Conservation (phyloP, 352 stramenopile species). For the Phytophthora capsici region DNA sequence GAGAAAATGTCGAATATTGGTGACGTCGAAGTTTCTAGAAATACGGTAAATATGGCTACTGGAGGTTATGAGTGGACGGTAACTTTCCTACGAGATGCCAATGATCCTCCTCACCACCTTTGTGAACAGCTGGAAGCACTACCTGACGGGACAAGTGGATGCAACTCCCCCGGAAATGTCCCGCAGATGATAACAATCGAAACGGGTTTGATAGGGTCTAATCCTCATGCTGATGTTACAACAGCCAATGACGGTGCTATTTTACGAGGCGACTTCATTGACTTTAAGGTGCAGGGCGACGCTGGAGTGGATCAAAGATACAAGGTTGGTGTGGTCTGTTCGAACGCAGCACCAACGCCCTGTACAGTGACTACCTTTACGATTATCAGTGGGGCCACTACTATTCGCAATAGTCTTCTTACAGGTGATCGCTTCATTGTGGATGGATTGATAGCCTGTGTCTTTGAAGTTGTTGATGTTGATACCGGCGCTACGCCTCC, state of each 20-base stretch:
- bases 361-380: constrained; percentile 21
- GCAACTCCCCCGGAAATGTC: constrained; percentile 94
- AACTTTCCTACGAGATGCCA: constrained; percentile 92
- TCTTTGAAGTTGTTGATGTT: constrained; percentile 55
- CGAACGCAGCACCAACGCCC: constrained; percentile 5
- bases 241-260: constrained; percentile 68
- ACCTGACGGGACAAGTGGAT: constrained; percentile 59
- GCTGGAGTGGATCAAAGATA: constrained; percentile 54
- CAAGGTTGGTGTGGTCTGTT: constrained; percentile 17
- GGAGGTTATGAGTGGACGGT: constrained; percentile 96
- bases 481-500: constrained; percentile 5
- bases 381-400: constrained; percentile 33
- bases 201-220: constrained; percentile 38
- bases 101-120: constrained; percentile 30
- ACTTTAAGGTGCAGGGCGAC: constrained; percentile 87
- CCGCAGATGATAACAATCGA: constrained; percentile 65
- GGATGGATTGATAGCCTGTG: constrained; percentile 46
- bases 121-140: constrained; percentile 73
- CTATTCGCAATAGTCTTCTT: constrained; percentile 45
- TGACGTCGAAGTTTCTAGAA: constrained; percentile 92
- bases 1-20: constrained; percentile 94
- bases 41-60: constrained; percentile 81
- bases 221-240: constrained; percentile 32
- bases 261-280: constrained; percentile 89
- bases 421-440: constrained; percentile 66